Conservation (phyloP, 202 grass and related monocot species). For the Eragrostis tef region DNA sequence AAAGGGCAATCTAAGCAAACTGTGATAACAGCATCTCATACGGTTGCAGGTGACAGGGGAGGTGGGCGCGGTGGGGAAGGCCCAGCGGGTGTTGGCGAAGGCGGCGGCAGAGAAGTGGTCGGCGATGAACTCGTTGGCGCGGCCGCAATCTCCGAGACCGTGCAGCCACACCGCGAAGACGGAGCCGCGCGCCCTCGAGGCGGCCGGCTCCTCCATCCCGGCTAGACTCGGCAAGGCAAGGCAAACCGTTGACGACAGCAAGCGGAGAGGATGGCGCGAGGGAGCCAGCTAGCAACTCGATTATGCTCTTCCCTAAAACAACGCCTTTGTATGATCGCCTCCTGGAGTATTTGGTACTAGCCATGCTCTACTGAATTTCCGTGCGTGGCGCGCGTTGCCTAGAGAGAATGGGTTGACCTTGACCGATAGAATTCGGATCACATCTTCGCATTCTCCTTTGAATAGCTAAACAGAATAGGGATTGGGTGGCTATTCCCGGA, state of each 20-base stretch:
- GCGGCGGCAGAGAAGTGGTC: conserved; percentile 54
- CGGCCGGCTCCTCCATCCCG: not conserved
- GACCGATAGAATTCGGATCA: not conserved
- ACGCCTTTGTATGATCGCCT: not conserved
- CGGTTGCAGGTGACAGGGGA: conserved; percentile 72
- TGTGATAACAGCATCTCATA: not conserved
- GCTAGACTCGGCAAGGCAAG: not conserved
- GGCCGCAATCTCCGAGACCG: conserved; percentile 63
- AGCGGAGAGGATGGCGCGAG: not conserved
- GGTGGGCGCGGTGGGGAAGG: conserved; percentile 65
- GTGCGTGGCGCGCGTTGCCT: conserved; percentile 14
- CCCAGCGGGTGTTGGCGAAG: conserved; percentile 58
- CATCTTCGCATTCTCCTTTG: not conserved
- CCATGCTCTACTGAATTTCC: not conserved
- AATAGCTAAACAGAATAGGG: no score
- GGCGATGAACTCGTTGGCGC: conserved; percentile 58
- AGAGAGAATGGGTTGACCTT: no score
- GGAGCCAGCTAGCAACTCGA: not conserved
- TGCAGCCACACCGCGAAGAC: conserved; percentile 74
- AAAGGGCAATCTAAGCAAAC: not conserved
- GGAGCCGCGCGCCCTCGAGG: conserved; percentile 13
- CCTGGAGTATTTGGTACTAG: not conserved
- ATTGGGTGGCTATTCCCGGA: no score
- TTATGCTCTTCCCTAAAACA: not conserved
- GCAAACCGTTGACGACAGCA: conserved; percentile 24